Evolutionary conservation across 2,329 filamentous ascomycete genomes (phyloP), one percentile per base, ranked within the genome.

Genomic region (Diaporthe ilicicola): DNA sequence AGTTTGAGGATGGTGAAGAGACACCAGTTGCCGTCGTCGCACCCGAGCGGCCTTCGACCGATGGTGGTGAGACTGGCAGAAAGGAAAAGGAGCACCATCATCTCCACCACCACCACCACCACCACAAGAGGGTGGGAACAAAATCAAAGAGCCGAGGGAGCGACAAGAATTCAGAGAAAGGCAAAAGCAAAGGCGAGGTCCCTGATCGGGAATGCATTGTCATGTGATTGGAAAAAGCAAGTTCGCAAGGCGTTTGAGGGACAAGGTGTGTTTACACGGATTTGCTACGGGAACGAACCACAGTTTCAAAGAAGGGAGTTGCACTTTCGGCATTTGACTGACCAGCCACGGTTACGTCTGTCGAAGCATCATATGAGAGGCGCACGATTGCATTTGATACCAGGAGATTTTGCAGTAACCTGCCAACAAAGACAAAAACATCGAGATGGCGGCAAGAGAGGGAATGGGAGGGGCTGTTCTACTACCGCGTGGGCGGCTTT

Each of bases 161-260:
- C 44, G 72, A 70, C 12, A 72, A 72, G 48, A 80, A 83, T 6
- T 81, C 81, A 72, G 74, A 78, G 27, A 77, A 78, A 22, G 81
- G 81, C 67, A 79, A 76, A 72, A 77, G 77, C 24, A 85, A 84
- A 70, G 73, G 59, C 22, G 48, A 71, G 12, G 77, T 78, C 17
- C 82, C 83, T 46, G 85, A 87, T 70, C 80, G 85, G 73, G 85
- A 87, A 75, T 87, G 85, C 75, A 77, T 74, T 12, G 78, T 87
- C 65, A 87, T 87, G 85, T 87, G 76, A 37, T 50, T 24, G 46
- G 27, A 22, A 19, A 34, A 44, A 61, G 48, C 44, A n/a, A 46
- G 54, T 12, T 59, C 15, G 68, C 51, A 54, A 42, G 68, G 71
- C 69, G 69, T 68, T 73, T n/a, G 51, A 42, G 64, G 42, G 32